A percentile compares a stretch with the other conserved stretches of the same genome.
These are phyloP conservation scores for Curvularia hawaiiensis DNA, from an alignment of 2,329 filamentous ascomycete genomes.

Conservation along the genomic window DNA sequence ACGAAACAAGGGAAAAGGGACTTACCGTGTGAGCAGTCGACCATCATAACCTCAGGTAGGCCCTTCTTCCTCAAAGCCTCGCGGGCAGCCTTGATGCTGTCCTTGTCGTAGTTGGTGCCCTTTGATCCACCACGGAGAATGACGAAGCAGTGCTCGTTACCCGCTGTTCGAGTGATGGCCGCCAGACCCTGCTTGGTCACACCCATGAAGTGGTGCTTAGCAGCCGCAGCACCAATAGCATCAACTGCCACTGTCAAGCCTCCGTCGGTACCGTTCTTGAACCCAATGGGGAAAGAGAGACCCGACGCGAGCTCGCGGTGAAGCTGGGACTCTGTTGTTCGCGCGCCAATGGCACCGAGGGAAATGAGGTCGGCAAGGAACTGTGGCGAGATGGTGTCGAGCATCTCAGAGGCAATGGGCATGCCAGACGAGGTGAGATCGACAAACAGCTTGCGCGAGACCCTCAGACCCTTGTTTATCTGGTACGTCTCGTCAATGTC, in stretches of 20 bases:
- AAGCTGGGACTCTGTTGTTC: conserved; percentile 95
- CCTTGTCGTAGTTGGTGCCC: conserved; percentile 92
- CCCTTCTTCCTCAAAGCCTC: conserved; percentile 81
- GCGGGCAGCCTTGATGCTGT: conserved; percentile 78
- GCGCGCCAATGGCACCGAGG: conserved; percentile 91
- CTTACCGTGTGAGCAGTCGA: conserved; percentile 95
- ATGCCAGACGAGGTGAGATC: conserved; percentile 87
- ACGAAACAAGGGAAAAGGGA: background rate
- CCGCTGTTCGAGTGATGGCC: conserved; percentile 89
- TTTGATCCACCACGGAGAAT: conserved; percentile 90
- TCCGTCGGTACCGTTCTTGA: conserved; percentile 99
- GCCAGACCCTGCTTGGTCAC: conserved; percentile 97
- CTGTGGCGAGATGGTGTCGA: conserved; percentile 98
- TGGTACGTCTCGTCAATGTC: conserved; percentile 97
- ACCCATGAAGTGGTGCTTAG: conserved; percentile 97
- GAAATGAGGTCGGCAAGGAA: conserved; percentile 96
- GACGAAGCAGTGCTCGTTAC: conserved; percentile 97
- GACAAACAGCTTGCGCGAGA: conserved; percentile 91
- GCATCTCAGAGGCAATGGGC: conserved; percentile 97
- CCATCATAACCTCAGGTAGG: conserved; percentile 89
- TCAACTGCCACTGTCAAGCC: conserved; percentile 91
- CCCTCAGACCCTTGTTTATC: conserved; percentile 96
- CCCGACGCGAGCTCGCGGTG: conserved; percentile 95
- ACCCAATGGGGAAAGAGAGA: conserved; percentile 95
- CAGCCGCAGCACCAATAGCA: conserved; percentile 80